Evolutionary conservation across 1,284 basidiomycete genomes (phyloP).

Genomic region (Phaffia rhodozyma): DNA sequence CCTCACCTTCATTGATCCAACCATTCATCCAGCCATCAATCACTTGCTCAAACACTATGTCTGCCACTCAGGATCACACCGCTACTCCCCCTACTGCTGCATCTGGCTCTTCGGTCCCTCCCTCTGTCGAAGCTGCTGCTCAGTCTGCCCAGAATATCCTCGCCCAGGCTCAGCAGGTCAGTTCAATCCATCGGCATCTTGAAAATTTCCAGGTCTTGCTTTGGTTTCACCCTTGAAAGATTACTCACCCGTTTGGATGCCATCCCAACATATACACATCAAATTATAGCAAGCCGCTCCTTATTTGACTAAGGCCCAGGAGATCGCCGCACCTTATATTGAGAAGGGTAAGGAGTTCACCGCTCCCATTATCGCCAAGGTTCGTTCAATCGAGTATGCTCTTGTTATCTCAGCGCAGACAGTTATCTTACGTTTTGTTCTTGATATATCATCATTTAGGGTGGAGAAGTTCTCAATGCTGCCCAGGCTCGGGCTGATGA

Average conservation of each 20-base stretch:
- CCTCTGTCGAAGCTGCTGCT: neutral
- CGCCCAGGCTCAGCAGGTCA: constrained; percentile 7
- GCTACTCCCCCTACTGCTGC: too few relatives aligned
- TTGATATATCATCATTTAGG: neutral
- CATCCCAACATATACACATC: neutral
- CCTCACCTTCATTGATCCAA: too few relatives aligned
- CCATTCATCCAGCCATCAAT: too few relatives aligned
- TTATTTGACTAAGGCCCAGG: constrained; percentile 5
- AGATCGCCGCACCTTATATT: constrained; percentile 8
- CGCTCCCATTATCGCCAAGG: constrained; percentile 3
- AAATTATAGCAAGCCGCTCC: constrained; percentile 1
- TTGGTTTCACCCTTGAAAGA: neutral
- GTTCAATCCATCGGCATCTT: neutral
- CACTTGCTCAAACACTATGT: too few relatives aligned
- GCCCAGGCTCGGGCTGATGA: constrained; percentile 8
- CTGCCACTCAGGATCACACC: too few relatives aligned
- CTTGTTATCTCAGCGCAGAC: too few relatives aligned
- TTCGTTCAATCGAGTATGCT: neutral
- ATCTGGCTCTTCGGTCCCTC: too few relatives aligned
- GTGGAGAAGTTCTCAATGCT: neutral
- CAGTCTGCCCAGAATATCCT: neutral
- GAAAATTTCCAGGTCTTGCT: neutral
- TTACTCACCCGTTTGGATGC: too few relatives aligned
- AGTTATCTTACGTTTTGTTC: too few relatives aligned
- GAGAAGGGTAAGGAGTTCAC: constrained; percentile 8